Percentiles rank a stretch among this genome's conserved stretches.
Evolutionary conservation across 495 filamentous ascomycete species (phyloP).

Genomic region (Stereocaulon alpinum): DNA sequence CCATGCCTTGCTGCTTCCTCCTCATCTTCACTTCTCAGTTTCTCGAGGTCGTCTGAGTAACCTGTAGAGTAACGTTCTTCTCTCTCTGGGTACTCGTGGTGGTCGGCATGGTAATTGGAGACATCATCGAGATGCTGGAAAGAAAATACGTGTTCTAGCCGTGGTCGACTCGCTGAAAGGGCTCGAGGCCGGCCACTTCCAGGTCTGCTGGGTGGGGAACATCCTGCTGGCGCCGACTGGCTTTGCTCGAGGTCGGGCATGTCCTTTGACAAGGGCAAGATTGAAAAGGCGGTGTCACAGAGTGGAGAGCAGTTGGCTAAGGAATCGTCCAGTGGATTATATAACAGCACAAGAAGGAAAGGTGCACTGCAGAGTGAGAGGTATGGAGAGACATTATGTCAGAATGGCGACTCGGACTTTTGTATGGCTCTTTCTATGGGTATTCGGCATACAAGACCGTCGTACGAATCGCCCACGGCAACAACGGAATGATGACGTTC

Average conservation of each 20-base stretch:
- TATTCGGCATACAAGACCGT: no score
- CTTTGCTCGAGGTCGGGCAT: neutral
- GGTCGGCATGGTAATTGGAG: constrained; percentile 27
- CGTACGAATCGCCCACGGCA: no score
- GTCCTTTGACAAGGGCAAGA: neutral
- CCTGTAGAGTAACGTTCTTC: neutral
- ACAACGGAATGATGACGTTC: no score
- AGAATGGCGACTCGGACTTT: neutral
- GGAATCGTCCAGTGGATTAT: neutral
- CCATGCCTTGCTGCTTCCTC: constrained; percentile 14
- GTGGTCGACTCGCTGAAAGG: neutral
- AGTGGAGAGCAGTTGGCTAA: neutral
- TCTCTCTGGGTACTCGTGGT: neutral
- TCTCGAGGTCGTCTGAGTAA: constrained; percentile 9
- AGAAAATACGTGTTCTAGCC: constrained; percentile 26
- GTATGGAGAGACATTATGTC: neutral
- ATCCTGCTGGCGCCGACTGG: constrained; percentile 4
- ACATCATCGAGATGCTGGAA: constrained; percentile 31
- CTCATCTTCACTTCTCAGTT: constrained; percentile 15
- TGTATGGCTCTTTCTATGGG: no score
- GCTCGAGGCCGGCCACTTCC: neutral
- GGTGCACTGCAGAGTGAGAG: neutral
- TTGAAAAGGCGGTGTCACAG: neutral
- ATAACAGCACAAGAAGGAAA: neutral
- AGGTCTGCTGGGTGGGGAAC: neutral